These are phyloP conservation scores for Metschnikowia kunwiensis DNA, from an alignment of 805 yeast genomes.

Conservation along the genomic window DNA sequence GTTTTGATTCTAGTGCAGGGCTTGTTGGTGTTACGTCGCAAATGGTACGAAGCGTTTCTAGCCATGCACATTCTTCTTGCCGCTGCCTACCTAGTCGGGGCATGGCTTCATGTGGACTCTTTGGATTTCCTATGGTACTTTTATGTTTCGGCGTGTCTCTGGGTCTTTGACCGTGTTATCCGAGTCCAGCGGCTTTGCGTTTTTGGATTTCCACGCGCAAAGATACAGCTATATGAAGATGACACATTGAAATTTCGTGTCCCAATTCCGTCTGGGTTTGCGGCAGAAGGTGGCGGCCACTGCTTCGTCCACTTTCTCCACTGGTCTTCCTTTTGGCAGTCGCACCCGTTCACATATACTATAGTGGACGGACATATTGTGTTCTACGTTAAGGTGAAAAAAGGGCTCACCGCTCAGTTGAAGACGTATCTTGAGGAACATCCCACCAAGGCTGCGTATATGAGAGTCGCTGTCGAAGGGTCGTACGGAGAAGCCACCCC, in stretches of 20 bases:
- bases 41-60: slow-evolving; percentile 45
- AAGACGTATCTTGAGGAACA: slow-evolving; percentile 20
- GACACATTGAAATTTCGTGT: slow-evolving; percentile 50
- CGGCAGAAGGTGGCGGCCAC: slow-evolving; percentile 58
- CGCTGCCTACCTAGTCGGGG: slow-evolving; percentile 43
- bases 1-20: slow-evolving; percentile 46
- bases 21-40: slow-evolving; percentile 42
- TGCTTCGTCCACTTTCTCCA: slow-evolving; percentile 52
- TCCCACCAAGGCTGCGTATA: slow-evolving; percentile 16
- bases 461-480: slow-evolving; percentile 38
- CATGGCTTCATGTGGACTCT: slow-evolving; percentile 45
- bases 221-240: slow-evolving; percentile 39
- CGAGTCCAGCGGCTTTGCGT: slow-evolving; percentile 52
- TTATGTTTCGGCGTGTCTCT: slow-evolving; percentile 17
- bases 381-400: slow-evolving; percentile 33
- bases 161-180: slow-evolving; percentile 37
- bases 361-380: slow-evolving; percentile 14
- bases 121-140: slow-evolving; percentile 21
- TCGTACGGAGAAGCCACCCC: slow-evolving; percentile 38
- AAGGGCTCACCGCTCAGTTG: slow-evolving; percentile 30
- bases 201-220: slow-evolving; percentile 61
- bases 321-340: slow-evolving; percentile 53
- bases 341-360: slow-evolving; percentile 62
- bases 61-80: slow-evolving; percentile 36
- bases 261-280: slow-evolving; percentile 53